Base-by-base conservation (phyloP, 805 yeast species). In the Candida xyloterini region DNA sequence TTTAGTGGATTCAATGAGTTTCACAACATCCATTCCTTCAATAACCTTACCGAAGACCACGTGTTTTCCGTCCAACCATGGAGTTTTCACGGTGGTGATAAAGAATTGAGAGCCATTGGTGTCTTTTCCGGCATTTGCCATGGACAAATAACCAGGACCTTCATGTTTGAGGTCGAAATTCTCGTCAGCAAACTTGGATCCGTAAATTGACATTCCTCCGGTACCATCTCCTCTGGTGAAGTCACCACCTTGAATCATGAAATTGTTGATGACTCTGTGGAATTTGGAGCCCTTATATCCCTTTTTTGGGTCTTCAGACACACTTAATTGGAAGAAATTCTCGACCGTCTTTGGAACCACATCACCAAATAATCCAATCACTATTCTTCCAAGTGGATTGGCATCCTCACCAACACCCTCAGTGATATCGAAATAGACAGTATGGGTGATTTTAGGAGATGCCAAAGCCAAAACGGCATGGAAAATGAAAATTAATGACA, bases 1-100 rank as follows among this genome's bases (percentile, higher is more conserved):
- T 66, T 79, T 77, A 46, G 84, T 79, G 33, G 63, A 63, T 67
- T 89, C 96, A 57, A 93, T 79, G 63, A 76, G 72, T 50, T 73
- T 66, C 40, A 91, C 86, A 35, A 88, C 77, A 50, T 91, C 96
- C 70, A 79, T 73, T 34, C 98, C 98, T 42, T 83, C 89, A 13
- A 88, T 43, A 40, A 93, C 96, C 68, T 88, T 87, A 51, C 99
- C 99, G 57, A 93, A 93, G 29, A 93, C 99, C 59, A 93, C 99
- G 66, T 93, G 99, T 54, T 71, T 79, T 50, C 95, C 93, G 59
- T 93, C 88, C 59, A 93, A 78, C 98, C 99, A 93, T 35, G 82
- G 69, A 41, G 96, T 87, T 25, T 77, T 74, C 15, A 84, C 96
- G 20, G 97, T 90, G 57, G 96, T 89, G 68, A 93, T 84, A 75